Conservation (phyloP, 306 rosid species). For the Cercis canadensis region DNA sequence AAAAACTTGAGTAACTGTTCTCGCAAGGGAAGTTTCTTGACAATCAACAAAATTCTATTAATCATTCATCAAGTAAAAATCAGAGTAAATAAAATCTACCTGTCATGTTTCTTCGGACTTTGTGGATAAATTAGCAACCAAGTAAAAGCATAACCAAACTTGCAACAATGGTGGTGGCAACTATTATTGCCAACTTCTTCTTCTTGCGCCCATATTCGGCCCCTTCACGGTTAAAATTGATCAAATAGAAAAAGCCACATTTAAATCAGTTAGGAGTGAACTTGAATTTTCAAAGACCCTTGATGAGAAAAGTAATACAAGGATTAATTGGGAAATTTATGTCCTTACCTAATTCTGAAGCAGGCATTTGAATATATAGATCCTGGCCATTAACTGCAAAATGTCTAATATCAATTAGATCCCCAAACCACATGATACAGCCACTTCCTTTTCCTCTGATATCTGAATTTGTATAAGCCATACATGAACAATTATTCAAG, state of each 20-base stretch:
- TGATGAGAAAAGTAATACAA: not conserved
- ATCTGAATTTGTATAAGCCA: constrained; percentile 62
- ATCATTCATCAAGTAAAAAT: not conserved
- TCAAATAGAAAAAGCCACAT: not conserved
- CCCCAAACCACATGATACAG: constrained; percentile 73
- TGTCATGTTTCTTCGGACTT: not conserved
- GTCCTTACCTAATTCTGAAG: constrained; percentile 52
- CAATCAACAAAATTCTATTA: not conserved
- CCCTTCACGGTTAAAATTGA: not conserved
- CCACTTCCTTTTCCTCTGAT: constrained; percentile 65
- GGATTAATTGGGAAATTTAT: not conserved
- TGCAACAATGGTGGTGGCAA: not conserved
- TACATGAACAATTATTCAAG: constrained; percentile 66
- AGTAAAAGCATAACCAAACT: not conserved
- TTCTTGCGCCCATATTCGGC: not conserved
- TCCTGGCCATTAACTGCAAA: constrained; percentile 48
- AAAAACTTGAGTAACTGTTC: not conserved
- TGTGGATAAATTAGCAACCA: not conserved
- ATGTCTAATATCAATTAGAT: constrained; percentile 55
- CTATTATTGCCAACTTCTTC: not conserved
- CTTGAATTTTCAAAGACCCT: not conserved
- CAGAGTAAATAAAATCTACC: not conserved
- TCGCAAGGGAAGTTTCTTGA: not conserved
- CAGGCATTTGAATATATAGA: constrained; percentile 50
- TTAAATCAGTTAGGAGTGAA: not conserved